Evolutionary conservation across 768 basidiomycete genomes (phyloP), one percentile per base, ranked within the genome.

Genomic region (Termitomyces sp.): DNA sequence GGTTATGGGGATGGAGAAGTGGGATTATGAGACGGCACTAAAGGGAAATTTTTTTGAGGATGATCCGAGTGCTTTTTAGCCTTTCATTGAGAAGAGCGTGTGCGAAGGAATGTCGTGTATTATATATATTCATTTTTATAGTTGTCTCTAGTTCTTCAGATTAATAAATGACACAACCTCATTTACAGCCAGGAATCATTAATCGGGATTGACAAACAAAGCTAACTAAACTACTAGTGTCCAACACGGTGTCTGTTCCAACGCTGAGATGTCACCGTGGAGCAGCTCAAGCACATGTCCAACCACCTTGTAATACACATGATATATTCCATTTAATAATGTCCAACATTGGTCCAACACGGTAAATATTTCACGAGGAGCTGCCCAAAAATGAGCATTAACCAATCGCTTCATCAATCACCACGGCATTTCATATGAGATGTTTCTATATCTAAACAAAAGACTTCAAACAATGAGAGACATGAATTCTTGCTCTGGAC

Each of bases 41-140:
- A 71, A 68, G 32, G 87, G 85, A 16, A 88, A 87, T 62, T 86
- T 83, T 67, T 90, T 89, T 62, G 67, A 70, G 10, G 88, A 91
- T 60, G 72, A 84, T 67, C 88, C 88, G 0, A 73, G 70, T 48
- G 66, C 65, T 45, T 50, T 48, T 8, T 68, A 64, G 58, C 43
- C 39, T 16, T 34, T 49, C 17, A 0, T 23, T 21, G 2, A 8
- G 14, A 23, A 34, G 27, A 12, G 46, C 23, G 16, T 0, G 17
- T 37, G 21, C 17, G 16, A 17, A 6, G 16, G 6, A 6, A 17
- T 37, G 35, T 17, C 16, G 2, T 21, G 34, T 49, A 37, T 37
- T 3, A 35, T 28, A 32, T 32, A 11, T 46, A 46, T 30, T n/a
- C n/a, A n/a, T n/a, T 32, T 19, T 32, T 5, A 32, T 21, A 34